phyloP scores from a whole-genome alignment of 768 basidiomycete genomes.

The Gautieria morchelliformis region DNA sequence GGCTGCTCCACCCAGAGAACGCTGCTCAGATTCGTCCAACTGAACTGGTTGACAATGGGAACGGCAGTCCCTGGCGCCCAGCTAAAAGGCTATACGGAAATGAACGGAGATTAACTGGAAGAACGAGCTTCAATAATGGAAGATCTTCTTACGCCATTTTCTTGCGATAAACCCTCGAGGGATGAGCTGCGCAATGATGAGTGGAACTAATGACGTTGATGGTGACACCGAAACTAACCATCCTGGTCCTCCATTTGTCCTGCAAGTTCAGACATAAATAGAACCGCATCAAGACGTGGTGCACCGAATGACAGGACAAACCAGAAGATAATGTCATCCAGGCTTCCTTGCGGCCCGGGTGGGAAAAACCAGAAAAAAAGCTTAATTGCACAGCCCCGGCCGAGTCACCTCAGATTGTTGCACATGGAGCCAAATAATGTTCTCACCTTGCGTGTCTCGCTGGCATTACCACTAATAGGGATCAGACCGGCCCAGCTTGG shows the following conservation, averaged over 20 bases:
- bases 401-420: not conserved
- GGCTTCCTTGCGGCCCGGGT: slow-evolving; percentile 59
- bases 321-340: slow-evolving; percentile 73
- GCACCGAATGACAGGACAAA: slow-evolving; percentile 16
- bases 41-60: slow-evolving; percentile 54
- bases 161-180: slow-evolving; percentile 60
- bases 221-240: slow-evolving; percentile 23
- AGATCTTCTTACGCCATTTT: slow-evolving; percentile 51
- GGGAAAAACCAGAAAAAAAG: slow-evolving; percentile 84
- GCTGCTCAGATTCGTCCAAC: slow-evolving; percentile 76
- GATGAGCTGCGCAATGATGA: slow-evolving; percentile 31
- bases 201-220: not conserved
- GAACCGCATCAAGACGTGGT: not conserved
- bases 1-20: slow-evolving; percentile 72
- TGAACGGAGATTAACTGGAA: not conserved
- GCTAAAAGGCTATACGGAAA: slow-evolving; percentile 44
- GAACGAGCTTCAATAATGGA: not conserved
- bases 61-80: slow-evolving; percentile 58
- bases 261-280: slow-evolving; percentile 16
- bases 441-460: slow-evolving; percentile 62
- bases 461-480: slow-evolving; percentile 49
- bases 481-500: slow-evolving; percentile 69
- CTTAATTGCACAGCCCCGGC: slow-evolving; percentile 28
- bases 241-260: slow-evolving; percentile 77
- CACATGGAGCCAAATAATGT: not conserved